Base-by-base conservation (phyloP, 441 rosid genomes). In the Corymbia citriodora region DNA sequence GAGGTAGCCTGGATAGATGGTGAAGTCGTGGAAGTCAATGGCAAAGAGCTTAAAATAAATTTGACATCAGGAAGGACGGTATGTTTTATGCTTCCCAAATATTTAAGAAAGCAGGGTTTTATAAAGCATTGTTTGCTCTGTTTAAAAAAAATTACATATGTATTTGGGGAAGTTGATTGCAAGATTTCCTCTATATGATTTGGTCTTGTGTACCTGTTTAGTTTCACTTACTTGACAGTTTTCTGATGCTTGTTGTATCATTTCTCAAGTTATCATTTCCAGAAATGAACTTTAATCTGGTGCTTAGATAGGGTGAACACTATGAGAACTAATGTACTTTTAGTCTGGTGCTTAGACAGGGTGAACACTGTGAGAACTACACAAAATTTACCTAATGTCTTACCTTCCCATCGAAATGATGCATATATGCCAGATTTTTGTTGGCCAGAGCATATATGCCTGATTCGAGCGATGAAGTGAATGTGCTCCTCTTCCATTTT, bases 1-100 rank as follows among this genome's bases (percentile, higher is more conserved):
- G 97, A 96, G 63, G 95, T 85, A 59, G 94, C 98, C 90, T 98
- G 99, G 99, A 63, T 96, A 88, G 99, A 97, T 90, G 99, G 99
- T 89, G 95, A 96, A 90, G 96, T 97, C 52, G 93, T 94, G 88
- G 96, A 95, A 94, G 92, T 92, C 57, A 93, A 97, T 19, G 95
- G 91, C 61, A 93, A 96, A 90, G 96, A 94, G 61, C 86, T 98
- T 91, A 95, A 92, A 89, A 91, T 97, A 48, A 91, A 89, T 1
- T 92, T 96, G 92, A 90, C 93, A 50, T 92, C 96, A 81, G 96
- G 96, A 91, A 97, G 96, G 92, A 94, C 52, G 91, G 99, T 96
- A 83, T 92, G 98, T 93, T 72, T 55, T 89, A 81, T 36, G 19
- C 70, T 92, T 79, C 52, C 52, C 50, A 40, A 52, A 40, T 21